phyloP scores from a whole-genome alignment of 306 rosid species.

The Begonia fuchsioides region DNA sequence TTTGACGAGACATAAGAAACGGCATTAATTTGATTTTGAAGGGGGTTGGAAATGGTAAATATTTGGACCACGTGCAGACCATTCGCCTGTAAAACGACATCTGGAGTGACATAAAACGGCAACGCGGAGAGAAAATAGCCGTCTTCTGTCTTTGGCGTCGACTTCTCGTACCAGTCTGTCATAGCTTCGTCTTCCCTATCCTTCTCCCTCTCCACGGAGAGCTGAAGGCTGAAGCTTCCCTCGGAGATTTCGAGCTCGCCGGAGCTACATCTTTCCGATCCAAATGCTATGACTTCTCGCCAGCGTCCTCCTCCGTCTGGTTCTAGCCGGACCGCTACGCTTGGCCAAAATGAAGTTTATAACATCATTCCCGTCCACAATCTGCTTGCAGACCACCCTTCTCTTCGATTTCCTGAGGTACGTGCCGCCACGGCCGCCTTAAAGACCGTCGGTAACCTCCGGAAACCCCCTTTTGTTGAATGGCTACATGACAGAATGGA shows the following conservation, averaged over 20 bases:
- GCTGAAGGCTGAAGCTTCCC: background rate
- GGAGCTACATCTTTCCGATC: background rate
- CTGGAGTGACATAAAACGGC: background rate
- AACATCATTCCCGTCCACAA: conserved; percentile 65
- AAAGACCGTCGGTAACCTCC: conserved; percentile 52
- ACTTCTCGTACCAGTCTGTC: background rate
- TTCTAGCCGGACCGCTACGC: background rate
- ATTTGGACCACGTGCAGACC: no score
- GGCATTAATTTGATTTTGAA: no score
- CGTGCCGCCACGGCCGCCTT: conserved; percentile 72
- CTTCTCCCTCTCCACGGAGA: background rate
- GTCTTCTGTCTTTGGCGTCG: no score
- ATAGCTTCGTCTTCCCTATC: background rate
- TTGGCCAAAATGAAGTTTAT: conserved; percentile 29
- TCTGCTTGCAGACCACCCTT: conserved; percentile 85
- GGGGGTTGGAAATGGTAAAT: no score
- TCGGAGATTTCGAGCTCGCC: no score
- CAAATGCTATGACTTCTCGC: conserved; percentile 11
- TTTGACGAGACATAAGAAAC: no score
- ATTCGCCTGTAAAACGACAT: background rate
- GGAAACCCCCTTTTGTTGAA: conserved; percentile 50
- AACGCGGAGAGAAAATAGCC: background rate
- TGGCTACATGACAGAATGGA: conserved; percentile 58
- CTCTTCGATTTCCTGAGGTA: conserved; percentile 78
- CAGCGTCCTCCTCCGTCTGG: conserved; percentile 15